A percentile compares a stretch with the other conserved stretches of the same genome.
These are phyloP conservation scores for Silene coronaria DNA, from an alignment of 179 eudicot species.

Conservation along the genomic window DNA sequence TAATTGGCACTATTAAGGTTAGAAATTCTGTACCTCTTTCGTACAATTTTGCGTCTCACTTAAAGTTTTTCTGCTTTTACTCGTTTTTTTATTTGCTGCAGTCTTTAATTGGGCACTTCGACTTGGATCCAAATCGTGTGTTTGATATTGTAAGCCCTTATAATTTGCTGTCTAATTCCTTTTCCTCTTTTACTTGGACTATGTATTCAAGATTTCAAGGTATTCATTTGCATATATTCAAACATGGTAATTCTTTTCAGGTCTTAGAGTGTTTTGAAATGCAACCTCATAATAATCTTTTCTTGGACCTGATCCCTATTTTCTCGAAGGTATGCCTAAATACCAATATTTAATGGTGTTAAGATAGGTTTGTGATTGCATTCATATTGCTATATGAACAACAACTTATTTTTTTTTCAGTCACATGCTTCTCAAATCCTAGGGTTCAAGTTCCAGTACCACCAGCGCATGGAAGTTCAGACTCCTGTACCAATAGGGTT, in stretches of 20 bases:
- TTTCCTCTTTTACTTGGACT: not conserved
- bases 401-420: conserved; percentile 40
- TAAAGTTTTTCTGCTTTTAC: conserved; percentile 8
- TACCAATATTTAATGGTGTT: not conserved
- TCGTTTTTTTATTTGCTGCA: conserved; percentile 36
- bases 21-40: conserved; percentile 5
- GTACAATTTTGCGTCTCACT: not conserved
- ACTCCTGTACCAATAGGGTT: conserved; percentile 66
- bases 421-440: conserved; percentile 96
- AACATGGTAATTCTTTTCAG: conserved; percentile 28
- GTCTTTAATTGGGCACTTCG: conserved; percentile 98
- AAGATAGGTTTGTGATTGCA: conserved; percentile 1
- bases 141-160: conserved; percentile 84
- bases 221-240: not conserved
- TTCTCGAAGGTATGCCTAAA: conserved; percentile 74
- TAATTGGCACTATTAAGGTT: conserved; percentile 93
- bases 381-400: conserved; percentile 18
- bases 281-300: conserved; percentile 66
- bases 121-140: conserved; percentile 96
- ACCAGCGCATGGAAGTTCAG: conserved; percentile 82
- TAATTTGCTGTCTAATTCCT: conserved; percentile 2
- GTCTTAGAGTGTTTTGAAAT: conserved; percentile 95
- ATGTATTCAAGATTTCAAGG: not conserved
- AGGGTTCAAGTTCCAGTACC: conserved; percentile 94
- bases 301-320: conserved; percentile 88